Evolutionary conservation across 768 basidiomycete species (phyloP), one percentile per base, ranked within the genome.

Genomic region (Panaeolus cyanescens): DNA sequence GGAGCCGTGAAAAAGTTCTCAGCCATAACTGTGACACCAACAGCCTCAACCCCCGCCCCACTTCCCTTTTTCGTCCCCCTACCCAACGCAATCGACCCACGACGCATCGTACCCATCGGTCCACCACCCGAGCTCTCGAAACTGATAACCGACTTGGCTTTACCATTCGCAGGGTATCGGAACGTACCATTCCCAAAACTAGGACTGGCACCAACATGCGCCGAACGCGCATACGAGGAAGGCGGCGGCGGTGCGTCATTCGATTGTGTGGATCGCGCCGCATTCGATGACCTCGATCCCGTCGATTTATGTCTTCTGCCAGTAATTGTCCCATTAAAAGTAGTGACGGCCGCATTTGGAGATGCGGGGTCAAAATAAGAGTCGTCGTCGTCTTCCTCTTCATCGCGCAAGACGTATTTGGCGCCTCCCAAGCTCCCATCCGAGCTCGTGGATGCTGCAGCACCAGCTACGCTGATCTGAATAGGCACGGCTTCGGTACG

Each of bases 1-100:
- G 89, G 87, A 4, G 90, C 79, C 12, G 80, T 77, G 72, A 94
- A 94, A 70, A 93, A 93, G 0, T 92, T 93, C 20, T 80, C 81
- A 32, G 91, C 92, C 45, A 50, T 28, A 10, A 50, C 45, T 32
- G 89, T 92, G 50, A 94, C 79, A 17, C 91, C 82, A 45, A 89
- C 71, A 28, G 91, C 88, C 75, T 91, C 89, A 59, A 93, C 92
- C 31, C 85, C 89, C 20, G 90, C 85, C 15, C 89, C 92, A 56
- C 81, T 79, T 42, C 83, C 74, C 77, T 92, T 92, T 65, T 78
- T 71, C 68, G 77, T 82, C 19, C 85, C 87, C 34, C 85, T 75
- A 57, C 90, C 89, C 59, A 91, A 72, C 13, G 86, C 77, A 62
- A 91, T 88, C n/a, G 87, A 85, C 8, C 88, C 85, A 60, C 77